Conservation (phyloP, 2,329 filamentous ascomycete species). For the Sporothrix variecibatus region DNA sequence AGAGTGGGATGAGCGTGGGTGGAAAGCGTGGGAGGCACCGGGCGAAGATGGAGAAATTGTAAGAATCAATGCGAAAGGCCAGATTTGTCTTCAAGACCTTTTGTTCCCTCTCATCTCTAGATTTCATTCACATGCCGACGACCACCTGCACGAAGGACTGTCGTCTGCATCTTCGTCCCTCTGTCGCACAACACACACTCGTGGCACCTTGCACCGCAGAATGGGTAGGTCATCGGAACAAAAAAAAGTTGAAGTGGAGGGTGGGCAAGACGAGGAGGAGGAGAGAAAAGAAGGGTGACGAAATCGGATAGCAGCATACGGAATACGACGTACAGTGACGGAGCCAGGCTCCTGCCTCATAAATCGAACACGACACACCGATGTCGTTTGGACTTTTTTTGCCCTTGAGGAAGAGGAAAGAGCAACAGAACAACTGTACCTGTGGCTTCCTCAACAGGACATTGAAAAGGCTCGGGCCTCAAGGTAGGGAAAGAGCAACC, state of each 20-base stretch:
- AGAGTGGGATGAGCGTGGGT: background rate
- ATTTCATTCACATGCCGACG: background rate
- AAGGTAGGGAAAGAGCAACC: background rate
- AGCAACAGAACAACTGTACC: background rate
- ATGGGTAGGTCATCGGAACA: conserved; percentile 19
- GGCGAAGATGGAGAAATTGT: background rate
- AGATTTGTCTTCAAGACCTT: background rate
- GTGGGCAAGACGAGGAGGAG: background rate
- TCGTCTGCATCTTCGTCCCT: background rate
- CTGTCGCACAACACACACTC: background rate
- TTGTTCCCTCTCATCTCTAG: background rate
- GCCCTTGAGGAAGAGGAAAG: background rate
- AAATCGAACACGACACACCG: background rate
- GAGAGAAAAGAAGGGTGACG: background rate
- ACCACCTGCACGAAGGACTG: background rate
- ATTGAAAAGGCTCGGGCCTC: background rate
- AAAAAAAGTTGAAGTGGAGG: background rate
- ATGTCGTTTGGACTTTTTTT: background rate
- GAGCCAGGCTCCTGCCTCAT: background rate
- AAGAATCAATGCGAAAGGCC: conserved; percentile 5
- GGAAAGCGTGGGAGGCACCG: background rate
- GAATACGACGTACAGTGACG: background rate
- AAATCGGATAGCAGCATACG: background rate
- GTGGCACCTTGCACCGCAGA: conserved; percentile 21
- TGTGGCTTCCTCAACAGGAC: background rate